phyloP scores from a whole-genome alignment of 2,329 filamentous ascomycete genomes.

The Colletotrichum euphorbiae region DNA sequence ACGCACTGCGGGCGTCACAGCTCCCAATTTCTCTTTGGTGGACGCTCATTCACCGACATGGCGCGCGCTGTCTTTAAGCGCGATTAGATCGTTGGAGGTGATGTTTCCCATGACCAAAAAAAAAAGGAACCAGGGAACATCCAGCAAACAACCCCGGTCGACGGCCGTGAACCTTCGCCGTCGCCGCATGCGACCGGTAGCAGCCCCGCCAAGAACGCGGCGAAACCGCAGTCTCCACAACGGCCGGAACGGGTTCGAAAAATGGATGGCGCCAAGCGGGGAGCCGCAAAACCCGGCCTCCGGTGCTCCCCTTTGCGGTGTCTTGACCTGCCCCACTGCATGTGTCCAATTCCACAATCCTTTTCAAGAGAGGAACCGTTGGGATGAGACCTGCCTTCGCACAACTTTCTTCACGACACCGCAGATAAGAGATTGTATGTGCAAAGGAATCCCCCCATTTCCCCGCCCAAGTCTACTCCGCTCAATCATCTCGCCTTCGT shows the following conservation, averaged over 20 bases:
- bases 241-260: slow-evolving; percentile 8
- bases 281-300: slow-evolving; percentile 14
- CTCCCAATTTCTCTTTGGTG: slow-evolving; percentile 64
- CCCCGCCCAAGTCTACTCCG: neutral
- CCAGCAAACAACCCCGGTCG: neutral
- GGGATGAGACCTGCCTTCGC: neutral
- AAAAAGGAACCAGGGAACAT: neutral
- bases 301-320: neutral
- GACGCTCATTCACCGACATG: slow-evolving; percentile 58
- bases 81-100: slow-evolving; percentile 7
- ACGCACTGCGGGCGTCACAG: slow-evolving; percentile 68
- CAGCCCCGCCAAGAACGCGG: slow-evolving; percentile 26
- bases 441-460: slow-evolving; percentile 11
- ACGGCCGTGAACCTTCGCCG: slow-evolving; percentile 9
- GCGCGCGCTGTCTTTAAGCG: slow-evolving; percentile 55
- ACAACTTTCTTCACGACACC: slow-evolving; percentile 10
- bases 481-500: neutral
- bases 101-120: neutral
- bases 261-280: slow-evolving; percentile 22
- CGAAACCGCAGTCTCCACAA: neutral
- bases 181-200: slow-evolving; percentile 20
- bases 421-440: slow-evolving; percentile 9
- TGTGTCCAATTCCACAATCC: neutral
- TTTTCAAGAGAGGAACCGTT: slow-evolving; percentile 7
- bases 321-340: neutral